These are phyloP conservation scores for Cystofilobasidium bisporidii DNA, from an alignment of 768 basidiomycete species.

Conservation along the genomic window DNA sequence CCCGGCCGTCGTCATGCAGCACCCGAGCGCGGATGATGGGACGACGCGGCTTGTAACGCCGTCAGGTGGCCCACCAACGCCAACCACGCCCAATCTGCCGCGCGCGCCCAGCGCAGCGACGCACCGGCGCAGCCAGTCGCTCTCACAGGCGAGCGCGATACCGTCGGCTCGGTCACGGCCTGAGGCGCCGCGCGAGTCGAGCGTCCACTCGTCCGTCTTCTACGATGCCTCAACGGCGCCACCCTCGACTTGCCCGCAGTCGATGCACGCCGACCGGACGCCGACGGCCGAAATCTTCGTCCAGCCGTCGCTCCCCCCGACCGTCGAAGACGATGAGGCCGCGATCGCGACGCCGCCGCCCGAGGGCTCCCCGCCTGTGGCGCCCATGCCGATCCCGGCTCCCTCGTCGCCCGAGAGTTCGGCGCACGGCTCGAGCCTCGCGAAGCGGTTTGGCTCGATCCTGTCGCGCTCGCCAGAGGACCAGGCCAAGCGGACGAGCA, in stretches of 20 bases:
- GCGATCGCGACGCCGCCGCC: background rate
- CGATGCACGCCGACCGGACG: background rate
- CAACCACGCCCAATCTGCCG: conserved; percentile 53
- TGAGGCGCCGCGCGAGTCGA: background rate
- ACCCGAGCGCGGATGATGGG: conserved; percentile 38
- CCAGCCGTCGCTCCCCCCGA: conserved; percentile 10
- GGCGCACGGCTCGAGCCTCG: conserved; percentile 27
- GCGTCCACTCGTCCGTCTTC: background rate
- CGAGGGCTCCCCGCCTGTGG: background rate
- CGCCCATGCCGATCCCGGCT: background rate
- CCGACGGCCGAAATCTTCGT: background rate
- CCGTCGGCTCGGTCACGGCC: background rate
- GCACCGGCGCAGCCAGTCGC: conserved; percentile 71
- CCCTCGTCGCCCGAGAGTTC: conserved; percentile 1
- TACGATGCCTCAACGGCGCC: background rate
- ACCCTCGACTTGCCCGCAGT: background rate
- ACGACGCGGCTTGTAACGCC: conserved; percentile 40
- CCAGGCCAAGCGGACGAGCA: conserved; percentile 24
- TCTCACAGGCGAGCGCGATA: conserved; percentile 40
- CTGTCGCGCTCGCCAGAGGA: conserved; percentile 27
- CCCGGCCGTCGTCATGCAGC: conserved; percentile 38
- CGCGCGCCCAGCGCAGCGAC: conserved; percentile 67
- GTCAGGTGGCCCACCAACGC: conserved; percentile 39
- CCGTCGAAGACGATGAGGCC: conserved; percentile 25
- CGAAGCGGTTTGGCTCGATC: conserved; percentile 33